These are phyloP conservation scores for Polygonum aviculare DNA, from an alignment of 148 eudicot species.

Conservation along the genomic window DNA sequence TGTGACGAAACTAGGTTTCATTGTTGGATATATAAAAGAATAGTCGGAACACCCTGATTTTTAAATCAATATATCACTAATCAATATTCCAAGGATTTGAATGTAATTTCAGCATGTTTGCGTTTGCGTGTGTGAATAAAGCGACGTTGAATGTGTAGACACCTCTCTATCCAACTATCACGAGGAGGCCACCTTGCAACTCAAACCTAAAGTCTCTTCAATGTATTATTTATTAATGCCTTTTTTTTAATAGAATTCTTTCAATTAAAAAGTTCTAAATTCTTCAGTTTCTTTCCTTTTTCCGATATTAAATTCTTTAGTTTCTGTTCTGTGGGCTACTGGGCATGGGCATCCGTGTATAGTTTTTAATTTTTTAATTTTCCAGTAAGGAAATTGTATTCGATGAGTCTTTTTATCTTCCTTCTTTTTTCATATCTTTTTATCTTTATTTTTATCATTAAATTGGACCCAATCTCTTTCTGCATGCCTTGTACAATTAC, in stretches of 20 bases:
- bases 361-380: neutral
- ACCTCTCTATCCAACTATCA: conserved; percentile 2
- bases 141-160: neutral
- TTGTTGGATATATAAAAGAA: no score
- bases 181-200: conserved; percentile 3
- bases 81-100: no score
- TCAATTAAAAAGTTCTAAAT: neutral
- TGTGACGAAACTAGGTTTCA: no score
- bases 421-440: neutral
- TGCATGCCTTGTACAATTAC: neutral
- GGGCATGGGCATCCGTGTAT: neutral
- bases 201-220: neutral
- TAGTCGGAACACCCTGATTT: no score
- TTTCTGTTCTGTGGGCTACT: neutral
- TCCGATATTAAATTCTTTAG: neutral
- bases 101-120: neutral
- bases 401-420: no score
- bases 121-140: neutral
- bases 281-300: neutral
- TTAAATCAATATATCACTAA: no score
- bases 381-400: neutral
- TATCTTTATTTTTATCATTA: neutral
- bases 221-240: neutral
- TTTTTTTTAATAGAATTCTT: neutral
- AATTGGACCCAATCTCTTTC: conserved; percentile 1